Base-by-base conservation (phyloP, 2,329 filamentous ascomycete genomes). In the Neonectria sp. region DNA sequence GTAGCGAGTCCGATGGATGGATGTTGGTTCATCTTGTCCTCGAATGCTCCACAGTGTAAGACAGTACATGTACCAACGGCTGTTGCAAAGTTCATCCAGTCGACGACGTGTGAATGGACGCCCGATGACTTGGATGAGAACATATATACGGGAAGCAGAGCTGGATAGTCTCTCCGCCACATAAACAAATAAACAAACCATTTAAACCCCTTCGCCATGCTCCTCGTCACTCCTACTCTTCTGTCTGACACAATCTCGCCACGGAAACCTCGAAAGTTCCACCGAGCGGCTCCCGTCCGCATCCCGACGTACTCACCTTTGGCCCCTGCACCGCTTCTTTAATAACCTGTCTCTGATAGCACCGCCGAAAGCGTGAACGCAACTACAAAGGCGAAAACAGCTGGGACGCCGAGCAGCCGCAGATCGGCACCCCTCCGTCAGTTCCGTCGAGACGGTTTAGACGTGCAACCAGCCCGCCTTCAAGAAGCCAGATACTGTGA, bases 1-100 rank as follows among this genome's bases (percentile, higher is more conserved):
- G 73, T 76, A 15, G 70, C 73, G 17, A 77, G 80, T 57, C 60
- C 79, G n/a, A 79, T 75, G 52, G 74, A 77, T 79, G 61, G 69
- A 78, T 73, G 9, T 46, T 24, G 5, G 21, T 2, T 6, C 7
- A 46, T 24, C 9, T 25, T 12, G 3, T 12, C 21, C 33, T 24
- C 7, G 1, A 24, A 4, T 24, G 8, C 11, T 9, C 43, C 11
- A 4, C 21, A 21, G 27, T 46, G 8, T 46, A 24, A 46, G 8
- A 12, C 7, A 8, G 17, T 12, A 68, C 56, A 60, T 45, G 48
- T 61, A 33, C 25, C 25, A 49, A 62, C 27, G 11, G 11, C 29
- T 2, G 9, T 4, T 17, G 3, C 64, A 80, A 78, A 76, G 55
- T 63, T 55, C n/a, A 73, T 77, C 48, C 65, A 71, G 21, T 60